A percentile compares a stretch with the other conserved stretches of the same genome.
Evolutionary conservation across 2,329 filamentous ascomycete species (phyloP).

Genomic region (Trichophyton verrucosum): DNA sequence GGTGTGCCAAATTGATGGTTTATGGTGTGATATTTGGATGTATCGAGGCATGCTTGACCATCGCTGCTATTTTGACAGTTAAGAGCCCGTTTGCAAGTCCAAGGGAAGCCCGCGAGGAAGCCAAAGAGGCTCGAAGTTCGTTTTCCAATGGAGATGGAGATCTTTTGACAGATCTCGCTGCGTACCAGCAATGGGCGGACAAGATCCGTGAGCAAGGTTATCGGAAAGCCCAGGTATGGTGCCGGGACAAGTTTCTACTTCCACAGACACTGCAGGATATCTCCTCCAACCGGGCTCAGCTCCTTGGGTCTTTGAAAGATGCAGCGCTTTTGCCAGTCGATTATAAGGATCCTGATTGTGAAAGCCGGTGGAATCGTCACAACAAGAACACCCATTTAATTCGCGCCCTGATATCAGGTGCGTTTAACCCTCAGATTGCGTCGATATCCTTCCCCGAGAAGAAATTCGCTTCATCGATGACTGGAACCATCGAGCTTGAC

Average conservation of each 20-base stretch:
- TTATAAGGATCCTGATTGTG: conserved; percentile 24
- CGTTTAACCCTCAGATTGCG: conserved; percentile 75
- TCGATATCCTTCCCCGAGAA: conserved; percentile 90
- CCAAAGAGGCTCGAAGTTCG: conserved; percentile 58
- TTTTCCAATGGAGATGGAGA: conserved; percentile 76
- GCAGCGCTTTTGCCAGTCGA: conserved; percentile 60
- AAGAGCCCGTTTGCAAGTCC: conserved; percentile 79
- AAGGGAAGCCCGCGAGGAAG: conserved; percentile 67
- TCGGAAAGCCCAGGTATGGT: conserved; percentile 52
- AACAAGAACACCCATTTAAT: conserved; percentile 40
- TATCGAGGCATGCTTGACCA: conserved; percentile 73
- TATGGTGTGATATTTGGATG: conserved; percentile 91
- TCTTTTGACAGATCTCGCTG: conserved; percentile 71
- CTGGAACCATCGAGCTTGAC: conserved; percentile 83
- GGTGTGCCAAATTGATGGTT: conserved; percentile 88
- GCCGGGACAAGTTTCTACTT: conserved; percentile 73
- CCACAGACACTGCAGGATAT: conserved; percentile 79
- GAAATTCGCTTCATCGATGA: conserved; percentile 78
- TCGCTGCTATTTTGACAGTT: conserved; percentile 83
- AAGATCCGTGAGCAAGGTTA: conserved; percentile 41
- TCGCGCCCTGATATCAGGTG: conserved; percentile 58
- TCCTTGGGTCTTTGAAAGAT: conserved; percentile 72
- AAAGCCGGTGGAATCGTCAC: conserved; percentile 29
- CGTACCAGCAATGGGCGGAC: conserved; percentile 71
- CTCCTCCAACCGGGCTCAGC: conserved; percentile 71